Evolutionary conservation across 176 grass and related monocot genomes (phyloP).

Genomic region (Raddia guianensis): DNA sequence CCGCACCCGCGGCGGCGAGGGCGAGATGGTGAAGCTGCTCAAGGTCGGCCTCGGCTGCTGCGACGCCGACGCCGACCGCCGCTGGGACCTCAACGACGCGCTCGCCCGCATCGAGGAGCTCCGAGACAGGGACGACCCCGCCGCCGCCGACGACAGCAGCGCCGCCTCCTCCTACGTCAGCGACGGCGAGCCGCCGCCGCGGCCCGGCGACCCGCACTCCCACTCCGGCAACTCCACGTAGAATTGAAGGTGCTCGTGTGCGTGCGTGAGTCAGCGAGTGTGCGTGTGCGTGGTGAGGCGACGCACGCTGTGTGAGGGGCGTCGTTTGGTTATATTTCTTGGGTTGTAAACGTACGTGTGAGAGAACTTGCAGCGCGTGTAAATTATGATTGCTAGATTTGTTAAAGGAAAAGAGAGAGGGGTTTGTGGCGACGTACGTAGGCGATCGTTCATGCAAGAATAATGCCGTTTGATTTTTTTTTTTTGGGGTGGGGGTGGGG

Average conservation of each 20-base stretch:
- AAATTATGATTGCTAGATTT: conserved; percentile 24
- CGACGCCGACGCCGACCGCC: conserved; percentile 50
- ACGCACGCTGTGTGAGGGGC: background rate
- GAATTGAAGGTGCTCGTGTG: background rate
- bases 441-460: background rate
- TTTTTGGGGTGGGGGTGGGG: no score
- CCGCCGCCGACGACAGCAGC: conserved; percentile 42
- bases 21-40: conserved; percentile 91
- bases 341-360: conserved; percentile 2
- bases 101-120: conserved; percentile 73
- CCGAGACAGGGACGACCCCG: conserved; percentile 37
- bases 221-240: conserved; percentile 23
- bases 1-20: conserved; percentile 47
- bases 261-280: background rate
- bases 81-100: conserved; percentile 61
- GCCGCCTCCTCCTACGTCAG: conserved; percentile 43
- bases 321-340: background rate
- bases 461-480: conserved; percentile 1
- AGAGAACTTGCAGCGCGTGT: conserved; percentile 33
- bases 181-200: conserved; percentile 9
- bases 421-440: background rate
- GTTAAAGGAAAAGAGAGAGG: background rate
- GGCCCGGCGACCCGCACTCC: conserved; percentile 9
- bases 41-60: conserved; percentile 84
- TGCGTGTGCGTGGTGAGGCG: background rate